Conservation (phyloP, 169 alveolate genomes). For the Plasmodium blacklocki region DNA sequence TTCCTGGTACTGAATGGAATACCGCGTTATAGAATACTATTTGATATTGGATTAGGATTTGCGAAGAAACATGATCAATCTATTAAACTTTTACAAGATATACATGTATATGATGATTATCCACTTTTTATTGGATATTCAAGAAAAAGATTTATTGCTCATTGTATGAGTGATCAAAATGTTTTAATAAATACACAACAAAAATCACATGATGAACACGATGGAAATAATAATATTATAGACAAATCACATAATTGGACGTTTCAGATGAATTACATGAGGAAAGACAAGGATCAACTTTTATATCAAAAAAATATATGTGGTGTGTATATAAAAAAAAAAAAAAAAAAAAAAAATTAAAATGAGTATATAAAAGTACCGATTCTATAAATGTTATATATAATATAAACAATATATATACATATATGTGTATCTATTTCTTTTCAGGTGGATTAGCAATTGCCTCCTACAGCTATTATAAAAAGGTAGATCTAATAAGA, state of each 20-base stretch:
- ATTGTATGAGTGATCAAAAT: slow-evolving; percentile 30
- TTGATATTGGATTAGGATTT: slow-evolving; percentile 64
- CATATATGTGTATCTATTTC: neutral
- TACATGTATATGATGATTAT: slow-evolving; percentile 69
- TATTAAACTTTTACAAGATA: slow-evolving; percentile 38
- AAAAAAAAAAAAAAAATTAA: neutral
- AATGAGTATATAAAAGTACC: neutral
- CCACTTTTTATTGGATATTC: slow-evolving; percentile 74
- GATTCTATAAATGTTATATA: slow-evolving; percentile 10
- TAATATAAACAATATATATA: neutral
- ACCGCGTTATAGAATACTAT: slow-evolving; percentile 66
- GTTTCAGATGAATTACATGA: slow-evolving; percentile 29
- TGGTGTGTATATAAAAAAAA: slow-evolving; percentile 11
- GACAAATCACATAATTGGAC: slow-evolving; percentile 12
- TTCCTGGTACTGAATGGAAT: slow-evolving; percentile 60
- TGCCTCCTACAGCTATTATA: slow-evolving; percentile 51
- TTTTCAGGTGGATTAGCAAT: slow-evolving; percentile 57
- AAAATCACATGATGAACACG: neutral
- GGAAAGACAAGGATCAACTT: slow-evolving; percentile 49
- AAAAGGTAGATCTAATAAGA: slow-evolving; percentile 65
- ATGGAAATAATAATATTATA: neutral
- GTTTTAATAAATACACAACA: neutral
- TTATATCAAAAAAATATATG: slow-evolving; percentile 55
- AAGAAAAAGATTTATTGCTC: slow-evolving; percentile 67
- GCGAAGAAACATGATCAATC: slow-evolving; percentile 72